Percentiles rank a stretch among this genome's conserved stretches.
Evolutionary conservation across 148 eudicot species (phyloP).

Genomic region (Simmondsia chinensis): DNA sequence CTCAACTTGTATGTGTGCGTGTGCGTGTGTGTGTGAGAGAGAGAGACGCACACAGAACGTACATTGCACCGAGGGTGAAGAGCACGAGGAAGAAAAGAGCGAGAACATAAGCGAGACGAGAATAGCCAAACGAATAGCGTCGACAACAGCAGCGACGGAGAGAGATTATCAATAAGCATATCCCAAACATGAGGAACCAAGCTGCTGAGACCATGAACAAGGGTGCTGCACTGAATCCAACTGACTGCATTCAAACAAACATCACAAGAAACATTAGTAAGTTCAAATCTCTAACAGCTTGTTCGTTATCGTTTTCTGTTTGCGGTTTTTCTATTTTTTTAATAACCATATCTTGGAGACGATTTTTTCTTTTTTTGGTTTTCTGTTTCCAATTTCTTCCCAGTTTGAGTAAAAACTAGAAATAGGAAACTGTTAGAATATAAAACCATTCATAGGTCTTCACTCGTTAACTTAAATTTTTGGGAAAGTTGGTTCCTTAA

Average conservation of each 20-base stretch:
- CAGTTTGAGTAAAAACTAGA: too few relatives aligned
- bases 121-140: conserved; percentile 64
- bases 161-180: conserved; percentile 41
- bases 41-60: conserved; percentile 16
- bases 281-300: background rate
- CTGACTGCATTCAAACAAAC: conserved; percentile 55
- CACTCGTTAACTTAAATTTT: too few relatives aligned
- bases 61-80: conserved; percentile 82
- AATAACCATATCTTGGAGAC: background rate
- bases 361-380: background rate
- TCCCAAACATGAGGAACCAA: conserved; percentile 69
- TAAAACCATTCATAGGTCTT: too few relatives aligned
- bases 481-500: too few relatives aligned
- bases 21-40: too few relatives aligned
- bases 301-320: background rate
- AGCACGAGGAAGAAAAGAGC: conserved; percentile 62
- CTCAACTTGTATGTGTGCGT: too few relatives aligned
- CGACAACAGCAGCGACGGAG: conserved; percentile 55
- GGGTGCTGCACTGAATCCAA: conserved; percentile 65
- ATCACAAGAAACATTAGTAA: background rate
- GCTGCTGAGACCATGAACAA: conserved; percentile 38
- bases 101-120: conserved; percentile 51
- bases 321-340: background rate
- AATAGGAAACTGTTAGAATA: background rate
- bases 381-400: background rate